Conservation (phyloP, 345 rosid species). For the Lepidium aucheri region DNA sequence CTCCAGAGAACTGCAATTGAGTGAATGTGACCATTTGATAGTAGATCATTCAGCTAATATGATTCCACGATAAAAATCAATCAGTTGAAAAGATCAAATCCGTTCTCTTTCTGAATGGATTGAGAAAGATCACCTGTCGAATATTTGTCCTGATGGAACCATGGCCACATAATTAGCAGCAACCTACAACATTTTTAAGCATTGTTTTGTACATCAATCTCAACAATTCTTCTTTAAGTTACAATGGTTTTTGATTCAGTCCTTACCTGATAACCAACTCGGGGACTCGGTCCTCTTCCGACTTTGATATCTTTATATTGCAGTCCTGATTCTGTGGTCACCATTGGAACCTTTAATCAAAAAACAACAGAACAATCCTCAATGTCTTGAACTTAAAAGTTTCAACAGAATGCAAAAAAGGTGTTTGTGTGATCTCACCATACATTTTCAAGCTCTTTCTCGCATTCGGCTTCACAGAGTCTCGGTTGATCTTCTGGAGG, state of each 20-base stretch:
- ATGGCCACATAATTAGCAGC: constrained; percentile 95
- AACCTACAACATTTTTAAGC: constrained; percentile 37
- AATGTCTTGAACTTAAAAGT: not conserved
- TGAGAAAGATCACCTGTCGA: constrained; percentile 56
- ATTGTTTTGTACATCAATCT: not conserved
- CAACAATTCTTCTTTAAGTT: not conserved
- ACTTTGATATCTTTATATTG: constrained; percentile 89
- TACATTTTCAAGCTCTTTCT: constrained; percentile 98
- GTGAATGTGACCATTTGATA: constrained; percentile 18
- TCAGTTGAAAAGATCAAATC: not conserved
- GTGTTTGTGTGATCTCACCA: constrained; percentile 66
- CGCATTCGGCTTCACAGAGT: constrained; percentile 67
- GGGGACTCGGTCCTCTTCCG: constrained; percentile 83
- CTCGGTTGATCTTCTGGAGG: constrained; percentile 84
- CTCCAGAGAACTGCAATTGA: constrained; percentile 68
- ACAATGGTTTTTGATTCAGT: not conserved
- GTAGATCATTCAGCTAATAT: constrained; percentile 17
- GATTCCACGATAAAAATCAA: not conserved
- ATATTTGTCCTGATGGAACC: constrained; percentile 92
- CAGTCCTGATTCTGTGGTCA: constrained; percentile 83
- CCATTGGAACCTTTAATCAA: constrained; percentile 59
- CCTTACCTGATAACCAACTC: constrained; percentile 78
- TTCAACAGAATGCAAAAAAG: not conserved
- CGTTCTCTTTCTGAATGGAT: not conserved
- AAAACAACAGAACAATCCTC: not conserved